Evolutionary conservation across 176 grass and related monocot genomes (phyloP).

Genomic region (Poa pratensis): DNA sequence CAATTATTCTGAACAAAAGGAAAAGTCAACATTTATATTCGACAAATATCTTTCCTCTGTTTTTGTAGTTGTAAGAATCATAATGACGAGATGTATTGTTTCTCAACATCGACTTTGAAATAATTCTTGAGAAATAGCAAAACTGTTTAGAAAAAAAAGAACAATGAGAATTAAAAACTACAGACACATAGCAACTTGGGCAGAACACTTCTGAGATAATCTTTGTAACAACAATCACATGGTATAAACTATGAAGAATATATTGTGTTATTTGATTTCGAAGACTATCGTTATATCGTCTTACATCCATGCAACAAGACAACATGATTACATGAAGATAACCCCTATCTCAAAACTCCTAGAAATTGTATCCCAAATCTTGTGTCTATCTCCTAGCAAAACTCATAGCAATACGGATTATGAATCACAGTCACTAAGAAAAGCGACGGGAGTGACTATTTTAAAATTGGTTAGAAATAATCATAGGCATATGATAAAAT

Average conservation of each 20-base stretch:
- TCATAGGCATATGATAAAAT: no score
- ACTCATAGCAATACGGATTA: no score
- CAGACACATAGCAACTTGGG: not conserved
- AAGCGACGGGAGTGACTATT: no score
- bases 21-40: not conserved
- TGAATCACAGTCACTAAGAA: no score
- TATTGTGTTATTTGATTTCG: conserved; percentile 10
- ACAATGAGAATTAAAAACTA: not conserved
- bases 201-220: conserved; percentile 1
- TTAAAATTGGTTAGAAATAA: no score
- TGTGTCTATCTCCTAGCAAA: not conserved
- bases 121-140: not conserved
- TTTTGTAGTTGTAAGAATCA: not conserved
- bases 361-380: not conserved
- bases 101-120: not conserved
- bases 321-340: conserved; percentile 54
- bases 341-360: conserved; percentile 47
- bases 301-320: conserved; percentile 35
- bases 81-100: not conserved
- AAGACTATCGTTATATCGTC: conserved; percentile 50
- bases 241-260: not conserved
- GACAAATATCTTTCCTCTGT: not conserved
- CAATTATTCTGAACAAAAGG: no score
- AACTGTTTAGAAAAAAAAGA: not conserved
- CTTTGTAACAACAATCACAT: not conserved